Percentiles rank a stretch among this genome's conserved stretches.
phyloP scores from a whole-genome alignment of 2,329 filamentous ascomycete genomes.

The Stromatinia cepivora region DNA sequence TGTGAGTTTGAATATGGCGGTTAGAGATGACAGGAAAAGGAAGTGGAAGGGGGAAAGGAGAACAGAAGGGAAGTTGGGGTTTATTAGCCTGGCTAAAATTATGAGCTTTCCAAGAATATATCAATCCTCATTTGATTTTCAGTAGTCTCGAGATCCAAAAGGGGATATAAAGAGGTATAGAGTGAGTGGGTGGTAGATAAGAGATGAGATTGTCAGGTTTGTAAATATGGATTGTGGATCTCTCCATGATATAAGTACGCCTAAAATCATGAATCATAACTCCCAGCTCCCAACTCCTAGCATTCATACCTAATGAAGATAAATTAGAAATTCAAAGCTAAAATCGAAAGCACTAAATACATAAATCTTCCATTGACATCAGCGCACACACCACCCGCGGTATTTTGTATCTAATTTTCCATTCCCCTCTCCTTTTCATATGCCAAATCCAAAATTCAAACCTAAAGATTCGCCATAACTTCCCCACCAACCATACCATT shows the following conservation, averaged over 20 bases:
- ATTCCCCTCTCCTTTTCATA: neutral
- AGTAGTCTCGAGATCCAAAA: too few relatives aligned
- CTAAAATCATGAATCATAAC: too few relatives aligned
- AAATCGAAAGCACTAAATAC: neutral
- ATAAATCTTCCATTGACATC: too few relatives aligned
- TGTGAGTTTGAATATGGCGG: neutral
- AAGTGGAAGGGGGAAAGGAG: too few relatives aligned
- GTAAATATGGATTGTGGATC: too few relatives aligned
- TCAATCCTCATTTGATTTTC: neutral
- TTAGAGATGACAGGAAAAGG: neutral
- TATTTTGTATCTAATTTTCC: neutral
- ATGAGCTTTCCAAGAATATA: neutral
- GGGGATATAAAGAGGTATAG: too few relatives aligned
- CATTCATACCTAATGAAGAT: neutral
- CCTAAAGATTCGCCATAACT: neutral
- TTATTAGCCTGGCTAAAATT: neutral
- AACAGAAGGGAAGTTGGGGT: neutral
- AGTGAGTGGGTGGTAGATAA: too few relatives aligned
- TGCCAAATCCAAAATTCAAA: neutral
- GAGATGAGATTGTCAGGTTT: too few relatives aligned
- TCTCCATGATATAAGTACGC: too few relatives aligned
- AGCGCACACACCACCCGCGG: neutral
- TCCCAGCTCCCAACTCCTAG: neutral
- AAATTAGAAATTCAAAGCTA: neutral
- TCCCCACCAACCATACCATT: neutral